Base-by-base conservation (phyloP, 2,329 filamentous ascomycete species). In the Pseudocercospora macadamiae region DNA sequence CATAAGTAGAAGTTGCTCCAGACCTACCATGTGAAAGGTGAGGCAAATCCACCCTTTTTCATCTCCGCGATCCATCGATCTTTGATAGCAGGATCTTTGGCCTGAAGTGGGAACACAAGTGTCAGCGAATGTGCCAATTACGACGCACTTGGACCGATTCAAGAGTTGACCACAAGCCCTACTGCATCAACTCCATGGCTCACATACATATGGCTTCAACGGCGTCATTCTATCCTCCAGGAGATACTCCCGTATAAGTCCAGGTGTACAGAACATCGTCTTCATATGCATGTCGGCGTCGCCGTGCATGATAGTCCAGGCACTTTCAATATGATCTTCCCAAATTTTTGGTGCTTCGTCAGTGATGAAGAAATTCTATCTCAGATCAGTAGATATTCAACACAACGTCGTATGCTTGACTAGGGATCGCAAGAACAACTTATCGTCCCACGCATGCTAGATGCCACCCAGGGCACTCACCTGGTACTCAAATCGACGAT, bases 401-500 rank as follows among this genome's bases (percentile, higher is more conserved):
- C n/a, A n/a, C n/a, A n/a, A n/a, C n/a, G n/a, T n/a, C n/a, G n/a
- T n/a, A n/a, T n/a, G n/a, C n/a, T n/a, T n/a, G n/a, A n/a, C n/a
- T n/a, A n/a, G n/a, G n/a, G n/a, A n/a, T n/a, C n/a, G n/a, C n/a
- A n/a, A n/a, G n/a, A n/a, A n/a, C n/a, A n/a, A n/a, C n/a, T n/a
- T n/a, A n/a, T n/a, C n/a, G n/a, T n/a, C n/a, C n/a, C n/a, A n/a
- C n/a, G n/a, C n/a, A n/a, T n/a, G n/a, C n/a, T n/a, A n/a, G n/a
- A n/a, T n/a, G n/a, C n/a, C n/a, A n/a, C n/a, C n/a, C n/a, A n/a
- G n/a, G n/a, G n/a, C n/a, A n/a, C n/a, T n/a, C n/a, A n/a, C n/a
- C 78, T 79, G 82, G 70, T 83, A 83, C 30, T 72, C 68, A 45
- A 71, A 75, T 3, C 70, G 47, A 1, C 73, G 69, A 45, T 73